phyloP scores from a whole-genome alignment of 495 filamentous ascomycete species.

The Emericellopsis terricola region DNA sequence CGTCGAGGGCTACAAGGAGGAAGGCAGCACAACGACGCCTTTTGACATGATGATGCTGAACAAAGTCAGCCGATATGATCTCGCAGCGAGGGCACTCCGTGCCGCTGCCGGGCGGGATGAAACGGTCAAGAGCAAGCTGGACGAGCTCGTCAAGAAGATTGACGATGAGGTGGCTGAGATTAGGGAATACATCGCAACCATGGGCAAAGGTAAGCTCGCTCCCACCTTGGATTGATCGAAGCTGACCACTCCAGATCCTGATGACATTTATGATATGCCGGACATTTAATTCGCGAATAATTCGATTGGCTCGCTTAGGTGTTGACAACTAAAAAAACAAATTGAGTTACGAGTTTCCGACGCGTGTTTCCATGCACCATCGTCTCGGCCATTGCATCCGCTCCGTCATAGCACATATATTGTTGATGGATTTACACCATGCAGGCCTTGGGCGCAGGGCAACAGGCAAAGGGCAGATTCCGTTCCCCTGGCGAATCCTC shows the following conservation, averaged over 20 bases:
- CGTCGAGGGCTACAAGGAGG: constrained; percentile 49
- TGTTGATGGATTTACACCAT: too few species aligned
- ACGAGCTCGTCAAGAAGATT: constrained; percentile 28
- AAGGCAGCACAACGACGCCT: constrained; percentile 54
- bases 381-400: too few species aligned
- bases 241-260: constrained; percentile 23
- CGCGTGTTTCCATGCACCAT: too few species aligned
- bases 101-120: constrained; percentile 31
- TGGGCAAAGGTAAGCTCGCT: constrained; percentile 22
- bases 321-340: too few species aligned
- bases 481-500: too few species aligned
- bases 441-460: too few species aligned
- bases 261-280: constrained; percentile 34
- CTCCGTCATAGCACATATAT: too few species aligned
- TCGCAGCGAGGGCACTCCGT: constrained; percentile 37
- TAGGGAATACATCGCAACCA: constrained; percentile 34
- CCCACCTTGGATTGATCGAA: background rate
- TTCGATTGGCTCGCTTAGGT: too few species aligned
- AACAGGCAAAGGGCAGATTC: too few species aligned
- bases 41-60: constrained; percentile 64
- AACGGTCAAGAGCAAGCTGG: constrained; percentile 27
- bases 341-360: too few species aligned
- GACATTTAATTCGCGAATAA: too few species aligned
- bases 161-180: constrained; percentile 30
- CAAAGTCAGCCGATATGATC: constrained; percentile 41